A percentile compares a stretch with the other conserved stretches of the same genome.
Conservation (phyloP, 257 asterid genomes). For the Euphrasia confusa region DNA sequence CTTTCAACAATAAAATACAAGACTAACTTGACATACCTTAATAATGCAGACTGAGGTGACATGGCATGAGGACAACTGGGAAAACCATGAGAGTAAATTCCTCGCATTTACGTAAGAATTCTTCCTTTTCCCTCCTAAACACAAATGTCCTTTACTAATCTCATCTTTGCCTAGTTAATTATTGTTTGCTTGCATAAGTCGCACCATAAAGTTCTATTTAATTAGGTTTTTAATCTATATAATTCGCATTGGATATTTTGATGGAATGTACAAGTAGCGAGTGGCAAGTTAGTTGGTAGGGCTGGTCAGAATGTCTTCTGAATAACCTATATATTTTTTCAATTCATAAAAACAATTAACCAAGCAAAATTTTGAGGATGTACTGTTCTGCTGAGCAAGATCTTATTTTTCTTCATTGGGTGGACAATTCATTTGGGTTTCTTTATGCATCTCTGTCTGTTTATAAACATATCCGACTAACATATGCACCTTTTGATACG, state of each 20-base stretch:
- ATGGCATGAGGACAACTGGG: slow-evolving; percentile 98
- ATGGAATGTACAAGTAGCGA: neutral
- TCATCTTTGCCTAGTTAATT: slow-evolving; percentile 1
- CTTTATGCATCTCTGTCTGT: no score
- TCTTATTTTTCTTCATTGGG: neutral
- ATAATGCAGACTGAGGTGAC: slow-evolving; percentile 74
- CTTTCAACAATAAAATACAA: slow-evolving; percentile 10
- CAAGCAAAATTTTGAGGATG: neutral
- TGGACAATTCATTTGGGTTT: neutral
- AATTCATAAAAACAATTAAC: no score
- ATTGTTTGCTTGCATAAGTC: slow-evolving; percentile 1
- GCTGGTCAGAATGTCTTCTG: no score
- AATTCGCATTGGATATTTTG: neutral
- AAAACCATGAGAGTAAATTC: slow-evolving; percentile 75
- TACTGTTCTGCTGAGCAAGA: neutral
- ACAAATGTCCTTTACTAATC: slow-evolving; percentile 7
- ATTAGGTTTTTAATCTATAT: neutral
- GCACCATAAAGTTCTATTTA: slow-evolving; percentile 13
- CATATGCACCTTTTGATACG: no score
- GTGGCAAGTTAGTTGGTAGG: no score
- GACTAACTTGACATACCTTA: slow-evolving; percentile 14
- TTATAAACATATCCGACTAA: no score
- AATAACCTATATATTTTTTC: no score
- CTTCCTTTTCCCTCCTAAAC: slow-evolving; percentile 15
- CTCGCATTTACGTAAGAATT: slow-evolving; percentile 86